Conservation (phyloP, 2,329 filamentous ascomycete species). For the Trichoderma afroharzianum region DNA sequence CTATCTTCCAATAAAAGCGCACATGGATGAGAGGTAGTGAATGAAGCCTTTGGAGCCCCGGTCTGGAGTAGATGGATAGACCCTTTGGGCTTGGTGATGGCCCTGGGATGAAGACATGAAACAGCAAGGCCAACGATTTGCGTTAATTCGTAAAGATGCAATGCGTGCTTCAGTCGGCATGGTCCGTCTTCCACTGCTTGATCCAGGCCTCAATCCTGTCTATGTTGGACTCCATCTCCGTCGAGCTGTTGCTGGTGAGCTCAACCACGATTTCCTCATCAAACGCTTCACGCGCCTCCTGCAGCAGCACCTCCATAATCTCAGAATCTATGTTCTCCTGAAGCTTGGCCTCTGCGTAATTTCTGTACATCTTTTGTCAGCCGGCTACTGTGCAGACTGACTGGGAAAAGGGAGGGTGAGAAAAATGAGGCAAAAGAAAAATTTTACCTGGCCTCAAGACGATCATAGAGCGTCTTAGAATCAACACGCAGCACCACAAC, state of each 20-base stretch:
- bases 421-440: conserved; percentile 16
- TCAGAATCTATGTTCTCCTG: conserved; percentile 96
- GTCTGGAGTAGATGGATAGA: background rate
- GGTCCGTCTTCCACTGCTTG: conserved; percentile 73
- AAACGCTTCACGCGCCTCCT: conserved; percentile 86
- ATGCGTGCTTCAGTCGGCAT: conserved; percentile 17
- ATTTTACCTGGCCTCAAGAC: conserved; percentile 65
- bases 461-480: conserved; percentile 77
- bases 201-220: conserved; percentile 81
- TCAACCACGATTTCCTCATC: conserved; percentile 86
- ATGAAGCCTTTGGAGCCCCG: background rate
- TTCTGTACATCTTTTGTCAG: conserved; percentile 43
- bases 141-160: background rate
- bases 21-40: background rate
- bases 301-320: conserved; percentile 91
- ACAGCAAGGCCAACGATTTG: background rate
- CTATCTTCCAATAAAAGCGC: background rate
- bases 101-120: background rate
- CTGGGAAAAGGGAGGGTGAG: background rate
- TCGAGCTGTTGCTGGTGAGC: conserved; percentile 72
- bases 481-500: conserved; percentile 87
- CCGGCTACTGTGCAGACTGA: background rate
- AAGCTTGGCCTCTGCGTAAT: conserved; percentile 81
- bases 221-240: conserved; percentile 86
- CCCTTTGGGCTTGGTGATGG: background rate